Conservation (phyloP, 768 basidiomycete species). For the Rhodosporidiobolus sp. region DNA sequence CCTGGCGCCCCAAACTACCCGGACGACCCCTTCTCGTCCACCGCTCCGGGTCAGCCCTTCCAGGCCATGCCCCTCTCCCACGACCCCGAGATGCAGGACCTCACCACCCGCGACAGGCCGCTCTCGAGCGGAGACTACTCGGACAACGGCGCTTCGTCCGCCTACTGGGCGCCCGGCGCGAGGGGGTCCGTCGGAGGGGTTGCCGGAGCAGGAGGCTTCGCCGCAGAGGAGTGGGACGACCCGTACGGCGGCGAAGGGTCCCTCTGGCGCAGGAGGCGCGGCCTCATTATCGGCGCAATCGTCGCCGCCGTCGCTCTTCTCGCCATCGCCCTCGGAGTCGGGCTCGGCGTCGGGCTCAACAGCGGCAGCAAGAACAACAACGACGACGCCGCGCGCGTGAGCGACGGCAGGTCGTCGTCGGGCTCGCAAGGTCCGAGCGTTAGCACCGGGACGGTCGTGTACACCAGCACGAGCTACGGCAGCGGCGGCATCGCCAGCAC, state of each 20-base stretch:
- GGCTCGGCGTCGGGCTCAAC: slow-evolving; percentile 28
- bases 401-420: background rate
- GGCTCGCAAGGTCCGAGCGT: background rate
- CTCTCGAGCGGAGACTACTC: background rate
- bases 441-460: background rate
- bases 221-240: slow-evolving; percentile 15
- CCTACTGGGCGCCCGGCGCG: slow-evolving; percentile 29
- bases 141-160: slow-evolving; percentile 3
- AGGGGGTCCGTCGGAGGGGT: slow-evolving; percentile 2
- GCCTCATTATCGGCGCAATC: slow-evolving; percentile 12
- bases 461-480: slow-evolving; percentile 15
- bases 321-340: slow-evolving; percentile 27
- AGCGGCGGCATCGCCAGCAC: background rate
- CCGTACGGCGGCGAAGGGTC: background rate
- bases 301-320: slow-evolving; percentile 13
- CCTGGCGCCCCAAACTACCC: too few species aligned
- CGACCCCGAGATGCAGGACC: slow-evolving; percentile 27
- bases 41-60: slow-evolving; percentile 1
- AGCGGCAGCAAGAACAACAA: slow-evolving; percentile 6
- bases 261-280: background rate
- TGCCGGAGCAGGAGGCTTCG: slow-evolving; percentile 8
- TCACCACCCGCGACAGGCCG: background rate
- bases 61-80: background rate
- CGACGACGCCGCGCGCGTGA: slow-evolving; percentile 11
- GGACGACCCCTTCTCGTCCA: background rate